A percentile compares a stretch with the other conserved stretches of the same genome.
Conservation (phyloP, 305 asterid genomes). For the Salvia sclarea region DNA sequence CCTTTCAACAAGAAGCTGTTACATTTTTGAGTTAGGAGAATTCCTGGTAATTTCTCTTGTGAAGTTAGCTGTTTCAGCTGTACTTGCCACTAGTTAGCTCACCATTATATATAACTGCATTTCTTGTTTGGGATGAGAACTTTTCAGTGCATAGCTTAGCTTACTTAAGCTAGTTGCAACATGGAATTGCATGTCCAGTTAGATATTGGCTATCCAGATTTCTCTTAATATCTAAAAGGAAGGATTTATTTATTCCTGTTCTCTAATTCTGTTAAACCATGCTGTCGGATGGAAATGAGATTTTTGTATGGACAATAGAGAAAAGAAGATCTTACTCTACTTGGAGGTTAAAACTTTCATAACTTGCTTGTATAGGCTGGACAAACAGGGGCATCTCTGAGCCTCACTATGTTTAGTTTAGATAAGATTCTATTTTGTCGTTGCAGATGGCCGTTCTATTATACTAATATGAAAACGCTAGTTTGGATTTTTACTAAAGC, state of each 20-base stretch:
- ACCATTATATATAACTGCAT: too few species aligned
- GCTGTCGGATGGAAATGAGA: neutral
- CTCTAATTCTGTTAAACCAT: neutral
- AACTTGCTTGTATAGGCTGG: neutral
- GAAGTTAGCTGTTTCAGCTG: neutral
- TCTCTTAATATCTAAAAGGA: neutral
- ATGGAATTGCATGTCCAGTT: neutral
- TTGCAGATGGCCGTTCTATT: neutral
- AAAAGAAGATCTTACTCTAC: neutral
- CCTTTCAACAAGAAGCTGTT: neutral
- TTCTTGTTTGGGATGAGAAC: neutral
- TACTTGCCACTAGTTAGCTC: neutral
- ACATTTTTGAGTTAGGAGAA: neutral
- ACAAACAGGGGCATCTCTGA: neutral
- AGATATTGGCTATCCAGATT: neutral
- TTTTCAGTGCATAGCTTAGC: neutral
- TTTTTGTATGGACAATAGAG: neutral
- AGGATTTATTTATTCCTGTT: neutral
- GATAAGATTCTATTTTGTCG: neutral
- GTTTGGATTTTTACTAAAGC: conserved; percentile 16
- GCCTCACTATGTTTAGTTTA: neutral
- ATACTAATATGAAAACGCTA: neutral
- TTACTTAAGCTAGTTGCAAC: neutral
- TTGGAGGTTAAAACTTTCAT: neutral
- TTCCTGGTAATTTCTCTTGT: neutral